Conservation (phyloP, 2,329 filamentous ascomycete species). For the Colletotrichum karsti region DNA sequence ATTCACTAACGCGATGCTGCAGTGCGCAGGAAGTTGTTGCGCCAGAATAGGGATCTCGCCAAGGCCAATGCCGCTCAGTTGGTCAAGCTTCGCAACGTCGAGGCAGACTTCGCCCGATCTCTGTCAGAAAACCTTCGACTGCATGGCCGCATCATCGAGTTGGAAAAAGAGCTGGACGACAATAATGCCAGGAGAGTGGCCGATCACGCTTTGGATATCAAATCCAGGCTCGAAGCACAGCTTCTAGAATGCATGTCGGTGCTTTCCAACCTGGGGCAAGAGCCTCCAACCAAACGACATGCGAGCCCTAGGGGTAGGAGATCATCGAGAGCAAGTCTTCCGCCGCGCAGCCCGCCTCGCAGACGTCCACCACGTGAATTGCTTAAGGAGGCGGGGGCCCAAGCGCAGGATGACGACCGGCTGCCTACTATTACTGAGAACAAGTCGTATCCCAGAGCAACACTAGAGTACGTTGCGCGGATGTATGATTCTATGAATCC, state of each 20-base stretch:
- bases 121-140: constrained; percentile 83
- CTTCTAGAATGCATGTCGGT: constrained; percentile 75
- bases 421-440: constrained; percentile 76
- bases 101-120: constrained; percentile 78
- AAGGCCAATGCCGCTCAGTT: constrained; percentile 81
- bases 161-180: constrained; percentile 74
- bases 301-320: constrained; percentile 31
- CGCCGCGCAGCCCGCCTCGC: constrained; percentile 59
- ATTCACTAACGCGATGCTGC: constrained; percentile 32
- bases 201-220: constrained; percentile 75
- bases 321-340: constrained; percentile 16
- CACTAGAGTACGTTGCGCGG: constrained; percentile 66
- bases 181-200: constrained; percentile 66
- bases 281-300: constrained; percentile 62
- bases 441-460: constrained; percentile 72
- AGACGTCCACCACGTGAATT: constrained; percentile 63
- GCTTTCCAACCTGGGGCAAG: constrained; percentile 70
- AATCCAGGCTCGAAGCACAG: constrained; percentile 75
- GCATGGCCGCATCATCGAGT: constrained; percentile 72
- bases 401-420: constrained; percentile 61
- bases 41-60: constrained; percentile 86
- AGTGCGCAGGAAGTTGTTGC: constrained; percentile 83
- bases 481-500: background rate
- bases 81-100: constrained; percentile 78
- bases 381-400: constrained; percentile 60